These are phyloP conservation scores for Fusarium multiceps DNA, from an alignment of 2,329 filamentous ascomycete species.

Conservation along the genomic window DNA sequence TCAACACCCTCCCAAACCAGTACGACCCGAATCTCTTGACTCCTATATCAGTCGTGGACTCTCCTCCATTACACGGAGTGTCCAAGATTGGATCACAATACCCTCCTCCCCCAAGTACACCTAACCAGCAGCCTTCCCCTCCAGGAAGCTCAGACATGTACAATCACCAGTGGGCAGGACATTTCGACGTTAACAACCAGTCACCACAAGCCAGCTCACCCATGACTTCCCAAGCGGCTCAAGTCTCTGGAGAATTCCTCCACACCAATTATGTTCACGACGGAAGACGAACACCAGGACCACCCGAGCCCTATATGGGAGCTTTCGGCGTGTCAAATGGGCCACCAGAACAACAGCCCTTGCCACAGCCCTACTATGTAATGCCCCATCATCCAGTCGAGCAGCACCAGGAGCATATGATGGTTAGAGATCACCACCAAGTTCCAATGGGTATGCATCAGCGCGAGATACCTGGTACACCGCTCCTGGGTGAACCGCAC, in stretches of 20 bases:
- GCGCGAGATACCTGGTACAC: constrained; percentile 39
- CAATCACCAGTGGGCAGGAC: constrained; percentile 51
- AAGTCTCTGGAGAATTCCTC: constrained; percentile 51
- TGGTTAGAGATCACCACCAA: constrained; percentile 39
- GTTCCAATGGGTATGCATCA: constrained; percentile 44
- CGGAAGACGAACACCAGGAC: constrained; percentile 53
- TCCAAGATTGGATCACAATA: constrained; percentile 57
- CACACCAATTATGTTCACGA: constrained; percentile 53
- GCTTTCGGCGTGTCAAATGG: constrained; percentile 52
- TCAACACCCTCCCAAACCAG: constrained; percentile 48
- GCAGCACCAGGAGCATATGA: constrained; percentile 43
- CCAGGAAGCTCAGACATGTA: constrained; percentile 61
- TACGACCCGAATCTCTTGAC: constrained; percentile 61
- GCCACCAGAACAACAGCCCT: constrained; percentile 41
- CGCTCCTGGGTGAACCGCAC: constrained; percentile 44
- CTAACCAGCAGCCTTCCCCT: constrained; percentile 60
- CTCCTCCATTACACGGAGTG: constrained; percentile 60
- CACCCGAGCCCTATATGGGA: constrained; percentile 53
- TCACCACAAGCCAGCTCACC: constrained; percentile 59
- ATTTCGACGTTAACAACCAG: constrained; percentile 56
- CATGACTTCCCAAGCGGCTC: constrained; percentile 55
- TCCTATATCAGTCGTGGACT: constrained; percentile 62
- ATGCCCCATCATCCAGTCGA: constrained; percentile 41
- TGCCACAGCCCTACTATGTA: constrained; percentile 48
- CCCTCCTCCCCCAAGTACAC: constrained; percentile 50